Conservation (phyloP, 1,284 basidiomycete species). For the Cryptococcus sp. region DNA sequence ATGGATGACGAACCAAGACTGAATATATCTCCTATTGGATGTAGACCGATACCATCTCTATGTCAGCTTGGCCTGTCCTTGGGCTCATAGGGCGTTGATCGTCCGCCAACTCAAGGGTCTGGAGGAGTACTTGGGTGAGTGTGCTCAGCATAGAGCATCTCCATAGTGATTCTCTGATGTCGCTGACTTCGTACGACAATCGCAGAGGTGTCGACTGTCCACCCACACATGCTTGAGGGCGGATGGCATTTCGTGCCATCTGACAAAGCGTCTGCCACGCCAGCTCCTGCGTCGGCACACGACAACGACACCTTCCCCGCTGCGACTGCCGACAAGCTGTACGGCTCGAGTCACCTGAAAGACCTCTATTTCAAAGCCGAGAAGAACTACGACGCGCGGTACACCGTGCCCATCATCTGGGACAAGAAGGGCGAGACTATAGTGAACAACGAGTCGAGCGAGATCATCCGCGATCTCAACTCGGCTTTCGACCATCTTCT, state of each 20-base stretch:
- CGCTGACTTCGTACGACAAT: neutral
- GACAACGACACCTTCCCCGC: constrained; percentile 65
- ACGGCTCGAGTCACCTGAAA: constrained; percentile 70
- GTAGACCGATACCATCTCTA: constrained; percentile 85
- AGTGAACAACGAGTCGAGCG: constrained; percentile 92
- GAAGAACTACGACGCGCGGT: constrained; percentile 66
- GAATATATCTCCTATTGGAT: neutral
- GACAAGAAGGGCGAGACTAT: constrained; percentile 87
- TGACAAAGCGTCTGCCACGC: constrained; percentile 28
- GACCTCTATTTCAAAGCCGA: constrained; percentile 83
- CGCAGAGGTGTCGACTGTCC: constrained; percentile 75
- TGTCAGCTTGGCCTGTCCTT: constrained; percentile 78
- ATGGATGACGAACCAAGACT: neutral
- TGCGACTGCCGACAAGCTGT: constrained; percentile 71
- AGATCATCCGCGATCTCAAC: constrained; percentile 93
- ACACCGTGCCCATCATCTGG: constrained; percentile 93
- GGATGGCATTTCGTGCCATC: constrained; percentile 84
- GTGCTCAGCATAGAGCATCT: neutral
- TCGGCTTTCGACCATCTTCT: constrained; percentile 72
- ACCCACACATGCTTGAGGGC: constrained; percentile 76
- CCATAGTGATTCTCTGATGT: neutral
- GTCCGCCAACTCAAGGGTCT: constrained; percentile 88
- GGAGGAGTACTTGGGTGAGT: constrained; percentile 75
- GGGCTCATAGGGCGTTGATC: constrained; percentile 92
- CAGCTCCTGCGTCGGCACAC: constrained; percentile 38